These are phyloP conservation scores for Samsoniella hepiali DNA, from an alignment of 2,329 filamentous ascomycete species.

Conservation along the genomic window DNA sequence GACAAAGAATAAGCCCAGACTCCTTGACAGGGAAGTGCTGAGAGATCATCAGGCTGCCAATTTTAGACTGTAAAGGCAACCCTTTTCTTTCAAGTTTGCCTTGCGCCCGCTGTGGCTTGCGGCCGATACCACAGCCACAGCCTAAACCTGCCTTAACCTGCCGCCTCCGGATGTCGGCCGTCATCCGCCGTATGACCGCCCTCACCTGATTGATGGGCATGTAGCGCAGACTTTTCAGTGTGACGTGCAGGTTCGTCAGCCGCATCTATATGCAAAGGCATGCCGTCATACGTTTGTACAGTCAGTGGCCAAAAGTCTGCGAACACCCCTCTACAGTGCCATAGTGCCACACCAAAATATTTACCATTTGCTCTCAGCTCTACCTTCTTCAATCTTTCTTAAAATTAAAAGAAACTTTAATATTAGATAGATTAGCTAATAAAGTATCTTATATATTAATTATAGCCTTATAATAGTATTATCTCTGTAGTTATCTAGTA, in stretches of 20 bases:
- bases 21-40: background rate
- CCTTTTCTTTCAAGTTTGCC: background rate
- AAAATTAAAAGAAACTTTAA: too few species aligned
- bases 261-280: background rate
- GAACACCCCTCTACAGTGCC: too few species aligned
- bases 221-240: background rate
- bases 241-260: background rate
- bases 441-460: too few species aligned
- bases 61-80: too few species aligned
- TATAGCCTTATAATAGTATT: too few species aligned
- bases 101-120: background rate
- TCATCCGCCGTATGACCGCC: background rate
- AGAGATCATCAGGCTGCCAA: background rate
- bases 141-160: background rate
- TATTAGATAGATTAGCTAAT: too few species aligned
- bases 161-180: background rate
- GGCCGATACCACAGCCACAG: background rate
- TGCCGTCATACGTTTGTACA: background rate
- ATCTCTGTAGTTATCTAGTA: too few species aligned
- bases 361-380: too few species aligned
- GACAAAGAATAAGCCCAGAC: background rate
- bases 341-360: too few species aligned
- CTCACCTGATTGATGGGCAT: constrained; percentile 14
- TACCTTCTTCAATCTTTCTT: too few species aligned
- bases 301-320: too few species aligned